A percentile compares a stretch with the other conserved stretches of the same genome.
Evolutionary conservation across 768 basidiomycete genomes (phyloP).

Genomic region (Tephrocybe sp.): DNA sequence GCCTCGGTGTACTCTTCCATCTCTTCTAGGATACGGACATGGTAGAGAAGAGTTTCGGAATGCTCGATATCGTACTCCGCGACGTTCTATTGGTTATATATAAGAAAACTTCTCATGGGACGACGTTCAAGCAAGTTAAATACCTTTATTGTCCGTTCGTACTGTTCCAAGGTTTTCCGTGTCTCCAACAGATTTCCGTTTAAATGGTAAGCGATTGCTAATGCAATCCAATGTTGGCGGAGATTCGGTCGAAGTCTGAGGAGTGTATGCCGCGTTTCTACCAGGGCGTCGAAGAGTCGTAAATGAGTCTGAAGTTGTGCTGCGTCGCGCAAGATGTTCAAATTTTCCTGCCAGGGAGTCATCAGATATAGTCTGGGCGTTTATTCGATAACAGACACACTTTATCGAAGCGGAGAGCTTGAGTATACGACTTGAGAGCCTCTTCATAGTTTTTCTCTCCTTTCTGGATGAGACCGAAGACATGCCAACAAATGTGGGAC

Average conservation of each 20-base stretch:
- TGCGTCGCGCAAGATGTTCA: conserved; percentile 90
- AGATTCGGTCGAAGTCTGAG: conserved; percentile 77
- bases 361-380: conserved; percentile 3
- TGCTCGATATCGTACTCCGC: conserved; percentile 79
- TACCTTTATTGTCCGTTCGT: conserved; percentile 72
- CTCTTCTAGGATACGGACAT: conserved; percentile 72
- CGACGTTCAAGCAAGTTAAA: conserved; percentile 15
- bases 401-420: conserved; percentile 87
- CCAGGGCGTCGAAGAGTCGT: conserved; percentile 71
- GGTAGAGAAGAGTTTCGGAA: conserved; percentile 79
- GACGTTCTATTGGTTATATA: conserved; percentile 49
- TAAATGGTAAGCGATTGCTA: conserved; percentile 87
- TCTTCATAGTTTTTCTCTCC: conserved; percentile 94
- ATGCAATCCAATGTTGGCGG: conserved; percentile 86
- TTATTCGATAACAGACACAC: conserved; percentile 38
- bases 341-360: conserved; percentile 65
- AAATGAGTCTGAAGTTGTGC: conserved; percentile 88
- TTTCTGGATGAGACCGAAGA: conserved; percentile 92
- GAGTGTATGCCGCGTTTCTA: conserved; percentile 80
- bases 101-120: not conserved
- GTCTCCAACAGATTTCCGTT: conserved; percentile 73
- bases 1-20: conserved; percentile 61
- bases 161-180: conserved; percentile 68
- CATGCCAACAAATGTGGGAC: conserved; percentile 98
- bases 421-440: conserved; percentile 88